These are phyloP conservation scores for Eryngium alpinum DNA, from an alignment of 140 eudicot genomes.

Conservation along the genomic window DNA sequence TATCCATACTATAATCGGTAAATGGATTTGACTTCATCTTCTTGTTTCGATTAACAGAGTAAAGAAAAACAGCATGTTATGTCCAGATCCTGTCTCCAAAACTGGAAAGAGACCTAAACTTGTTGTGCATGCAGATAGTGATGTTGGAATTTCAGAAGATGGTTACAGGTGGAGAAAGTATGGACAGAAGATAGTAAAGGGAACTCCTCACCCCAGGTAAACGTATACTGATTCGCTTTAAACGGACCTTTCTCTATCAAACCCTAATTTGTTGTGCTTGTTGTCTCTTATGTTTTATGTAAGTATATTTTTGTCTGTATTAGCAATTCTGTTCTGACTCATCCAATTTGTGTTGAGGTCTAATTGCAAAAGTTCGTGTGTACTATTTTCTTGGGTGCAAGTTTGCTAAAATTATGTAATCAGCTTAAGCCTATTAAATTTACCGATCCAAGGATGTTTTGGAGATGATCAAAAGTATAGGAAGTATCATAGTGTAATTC, in stretches of 20 bases:
- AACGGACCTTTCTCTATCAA: background rate
- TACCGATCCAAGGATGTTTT: too few species aligned
- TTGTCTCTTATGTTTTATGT: background rate
- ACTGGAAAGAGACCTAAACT: constrained; percentile 54
- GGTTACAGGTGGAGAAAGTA: constrained; percentile 93
- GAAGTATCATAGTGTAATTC: too few species aligned
- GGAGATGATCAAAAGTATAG: too few species aligned
- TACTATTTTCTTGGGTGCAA: too few species aligned
- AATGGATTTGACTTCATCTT: background rate
- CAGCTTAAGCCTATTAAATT: too few species aligned
- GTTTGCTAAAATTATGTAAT: too few species aligned
- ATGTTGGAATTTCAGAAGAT: constrained; percentile 76
- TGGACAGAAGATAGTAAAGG: constrained; percentile 88
- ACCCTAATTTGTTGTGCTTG: background rate
- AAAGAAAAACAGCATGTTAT: constrained; percentile 34
- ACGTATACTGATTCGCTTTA: constrained; percentile 1
- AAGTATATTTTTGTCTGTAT: too few species aligned
- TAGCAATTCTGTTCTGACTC: background rate
- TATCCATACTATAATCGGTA: background rate
- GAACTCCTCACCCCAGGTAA: constrained; percentile 90
- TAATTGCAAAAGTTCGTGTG: background rate
- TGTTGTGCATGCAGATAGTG: constrained; percentile 73
- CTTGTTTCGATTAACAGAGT: constrained; percentile 35
- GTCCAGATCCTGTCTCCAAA: constrained; percentile 39
- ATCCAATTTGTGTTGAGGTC: background rate